A percentile compares a stretch with the other conserved stretches of the same genome.
Conservation (phyloP, 345 rosid genomes). For the Salix brachista region DNA sequence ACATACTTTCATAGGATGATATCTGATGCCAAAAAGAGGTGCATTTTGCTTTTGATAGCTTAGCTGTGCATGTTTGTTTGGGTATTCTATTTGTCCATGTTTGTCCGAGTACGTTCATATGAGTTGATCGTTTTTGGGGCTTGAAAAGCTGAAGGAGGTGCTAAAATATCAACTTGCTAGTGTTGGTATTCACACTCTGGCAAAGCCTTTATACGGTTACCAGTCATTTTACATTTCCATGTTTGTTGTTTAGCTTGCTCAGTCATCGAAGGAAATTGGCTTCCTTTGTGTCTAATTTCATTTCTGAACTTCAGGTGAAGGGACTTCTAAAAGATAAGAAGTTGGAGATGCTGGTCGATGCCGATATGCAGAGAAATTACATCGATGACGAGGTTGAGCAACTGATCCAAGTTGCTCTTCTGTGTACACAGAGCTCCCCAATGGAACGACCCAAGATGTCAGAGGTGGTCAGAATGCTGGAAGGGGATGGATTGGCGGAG, state of each 20-base stretch:
- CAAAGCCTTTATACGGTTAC: neutral
- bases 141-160: no score
- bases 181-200: no score
- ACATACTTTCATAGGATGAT: no score
- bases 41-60: no score
- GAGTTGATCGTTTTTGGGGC: no score
- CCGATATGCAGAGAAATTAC: constrained; percentile 58
- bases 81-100: no score
- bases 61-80: no score
- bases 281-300: neutral
- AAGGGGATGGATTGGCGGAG: constrained; percentile 86
- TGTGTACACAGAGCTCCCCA: constrained; percentile 74
- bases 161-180: no score
- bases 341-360: constrained; percentile 67
- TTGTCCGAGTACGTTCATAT: no score
- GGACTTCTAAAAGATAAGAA: constrained; percentile 79
- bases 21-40: no score
- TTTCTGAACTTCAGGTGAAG: constrained; percentile 61
- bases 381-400: constrained; percentile 64
- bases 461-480: constrained; percentile 90
- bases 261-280: neutral
- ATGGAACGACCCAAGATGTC: constrained; percentile 90
- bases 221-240: neutral
- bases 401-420: constrained; percentile 78
- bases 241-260: neutral